These are phyloP conservation scores for Artemisia argyi DNA, from an alignment of 129 eudicot genomes.

Conservation along the genomic window DNA sequence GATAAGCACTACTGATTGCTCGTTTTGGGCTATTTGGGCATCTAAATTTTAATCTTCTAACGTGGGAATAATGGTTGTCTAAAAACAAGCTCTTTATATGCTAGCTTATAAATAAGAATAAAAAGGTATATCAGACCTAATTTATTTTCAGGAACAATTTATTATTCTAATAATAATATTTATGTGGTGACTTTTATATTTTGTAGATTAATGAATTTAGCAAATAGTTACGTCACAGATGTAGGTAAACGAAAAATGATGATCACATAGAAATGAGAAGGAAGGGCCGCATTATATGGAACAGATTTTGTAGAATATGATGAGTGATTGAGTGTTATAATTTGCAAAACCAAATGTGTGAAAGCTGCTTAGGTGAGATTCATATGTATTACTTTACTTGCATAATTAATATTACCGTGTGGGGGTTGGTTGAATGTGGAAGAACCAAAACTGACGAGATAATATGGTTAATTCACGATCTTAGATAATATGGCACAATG, in stretches of 20 bases:
- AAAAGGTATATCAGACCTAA: background rate
- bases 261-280: background rate
- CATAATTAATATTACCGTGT: slow-evolving; percentile 47
- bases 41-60: background rate
- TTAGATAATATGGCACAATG: slow-evolving; percentile 91
- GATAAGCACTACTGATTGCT: background rate
- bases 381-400: slow-evolving; percentile 6
- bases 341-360: slow-evolving; percentile 11
- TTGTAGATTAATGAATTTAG: background rate
- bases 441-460: too few relatives aligned
- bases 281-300: background rate
- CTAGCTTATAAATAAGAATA: background rate
- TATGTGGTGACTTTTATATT: background rate
- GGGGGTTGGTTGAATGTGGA: too few relatives aligned
- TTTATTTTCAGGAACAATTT: background rate
- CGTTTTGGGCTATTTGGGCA: background rate
- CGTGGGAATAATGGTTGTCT: background rate
- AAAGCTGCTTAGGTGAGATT: slow-evolving; percentile 14
- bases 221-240: background rate
- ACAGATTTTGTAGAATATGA: slow-evolving; percentile 8
- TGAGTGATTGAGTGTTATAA: background rate
- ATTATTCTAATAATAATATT: background rate
- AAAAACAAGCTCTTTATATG: slow-evolving; percentile 1
- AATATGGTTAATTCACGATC: too few relatives aligned
- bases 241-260: background rate